Conservation (phyloP, 352 stramenopile genomes). For the Pythium phragmitis region DNA sequence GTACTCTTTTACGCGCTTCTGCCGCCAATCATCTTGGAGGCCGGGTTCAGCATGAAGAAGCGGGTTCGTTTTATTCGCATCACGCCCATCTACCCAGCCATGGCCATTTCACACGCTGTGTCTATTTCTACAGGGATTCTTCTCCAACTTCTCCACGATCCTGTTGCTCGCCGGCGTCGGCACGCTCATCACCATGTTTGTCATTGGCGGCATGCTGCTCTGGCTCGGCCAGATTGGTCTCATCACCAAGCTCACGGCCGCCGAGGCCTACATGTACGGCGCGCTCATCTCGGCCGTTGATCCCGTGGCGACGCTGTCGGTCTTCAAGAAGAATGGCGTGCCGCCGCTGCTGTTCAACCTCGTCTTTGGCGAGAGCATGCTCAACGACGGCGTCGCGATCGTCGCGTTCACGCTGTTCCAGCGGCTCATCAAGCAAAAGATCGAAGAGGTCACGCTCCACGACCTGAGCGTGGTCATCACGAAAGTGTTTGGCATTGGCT, state of each 20-base stretch:
- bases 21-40: conserved; percentile 84
- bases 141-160: conserved; percentile 88
- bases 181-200: conserved; percentile 78
- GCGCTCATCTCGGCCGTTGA: conserved; percentile 93
- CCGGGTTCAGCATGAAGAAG: conserved; percentile 89
- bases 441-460: conserved; percentile 67
- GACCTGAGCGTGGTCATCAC: conserved; percentile 74
- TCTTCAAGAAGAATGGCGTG: conserved; percentile 91
- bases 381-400: conserved; percentile 94
- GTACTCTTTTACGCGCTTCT: conserved; percentile 81
- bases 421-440: conserved; percentile 70
- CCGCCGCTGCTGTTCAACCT: conserved; percentile 93
- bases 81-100: not conserved
- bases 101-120: not conserved
- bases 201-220: conserved; percentile 74
- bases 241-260: conserved; percentile 80
- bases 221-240: conserved; percentile 66
- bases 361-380: conserved; percentile 94
- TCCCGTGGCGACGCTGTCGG: conserved; percentile 90
- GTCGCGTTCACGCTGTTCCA: conserved; percentile 85
- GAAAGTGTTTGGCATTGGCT: conserved; percentile 80
- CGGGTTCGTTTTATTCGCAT: conserved; percentile 35
- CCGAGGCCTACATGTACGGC: conserved; percentile 91
- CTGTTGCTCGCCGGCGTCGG: conserved; percentile 77
- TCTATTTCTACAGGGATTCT: conserved; percentile 59